These are phyloP conservation scores for Cladosporium sphaerospermum DNA, from an alignment of 2,329 filamentous ascomycete species.

Conservation along the genomic window DNA sequence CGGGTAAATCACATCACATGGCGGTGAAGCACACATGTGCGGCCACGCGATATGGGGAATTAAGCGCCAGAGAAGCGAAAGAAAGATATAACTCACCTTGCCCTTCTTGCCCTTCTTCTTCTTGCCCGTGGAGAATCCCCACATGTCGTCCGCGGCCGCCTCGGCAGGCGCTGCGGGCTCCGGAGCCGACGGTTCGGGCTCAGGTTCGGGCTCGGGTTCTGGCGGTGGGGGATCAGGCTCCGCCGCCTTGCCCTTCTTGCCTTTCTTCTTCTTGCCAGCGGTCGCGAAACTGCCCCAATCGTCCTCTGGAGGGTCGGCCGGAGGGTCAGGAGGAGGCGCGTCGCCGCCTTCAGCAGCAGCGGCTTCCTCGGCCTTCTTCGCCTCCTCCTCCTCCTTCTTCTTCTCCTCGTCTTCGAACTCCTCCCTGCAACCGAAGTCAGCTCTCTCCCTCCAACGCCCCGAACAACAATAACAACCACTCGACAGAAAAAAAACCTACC, in stretches of 20 bases:
- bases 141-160: conserved; percentile 20
- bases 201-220: conserved; percentile 16
- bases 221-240: conserved; percentile 16
- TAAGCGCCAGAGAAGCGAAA: neutral
- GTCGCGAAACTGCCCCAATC: conserved; percentile 35
- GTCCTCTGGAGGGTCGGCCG: conserved; percentile 24
- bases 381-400: conserved; percentile 35
- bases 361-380: conserved; percentile 30
- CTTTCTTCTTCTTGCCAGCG: conserved; percentile 30
- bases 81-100: conserved; percentile 25
- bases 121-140: conserved; percentile 19
- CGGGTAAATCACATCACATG: conserved; percentile 10
- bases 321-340: conserved; percentile 17
- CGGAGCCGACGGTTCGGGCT: conserved; percentile 11
- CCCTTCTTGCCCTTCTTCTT: conserved; percentile 31
- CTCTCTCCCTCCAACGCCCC: neutral
- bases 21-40: conserved; percentile 4
- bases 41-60: too few relatives aligned
- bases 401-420: conserved; percentile 26
- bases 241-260: conserved; percentile 22
- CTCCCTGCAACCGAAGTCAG: conserved; percentile 7
- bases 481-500: conserved; percentile 16
- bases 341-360: conserved; percentile 20
- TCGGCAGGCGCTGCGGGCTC: conserved; percentile 13
- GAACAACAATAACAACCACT: neutral